Conservation (phyloP, 2,329 filamentous ascomycete species). For the Calonectria pauciramosa region DNA sequence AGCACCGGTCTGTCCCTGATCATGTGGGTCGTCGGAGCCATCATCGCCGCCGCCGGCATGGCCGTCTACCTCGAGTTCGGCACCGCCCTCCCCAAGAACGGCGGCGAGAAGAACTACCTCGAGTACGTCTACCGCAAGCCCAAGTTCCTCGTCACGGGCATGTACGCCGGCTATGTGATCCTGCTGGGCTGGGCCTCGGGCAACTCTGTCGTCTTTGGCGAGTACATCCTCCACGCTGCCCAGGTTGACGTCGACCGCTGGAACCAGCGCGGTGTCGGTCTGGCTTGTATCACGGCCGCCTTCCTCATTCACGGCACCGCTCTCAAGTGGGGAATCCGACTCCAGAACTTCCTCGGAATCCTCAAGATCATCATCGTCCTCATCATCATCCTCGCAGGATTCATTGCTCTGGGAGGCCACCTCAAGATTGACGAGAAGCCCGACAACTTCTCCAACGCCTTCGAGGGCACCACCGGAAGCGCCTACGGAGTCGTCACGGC, state of each 20-base stretch:
- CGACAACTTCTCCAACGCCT: slow-evolving; percentile 74
- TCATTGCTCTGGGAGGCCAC: slow-evolving; percentile 72
- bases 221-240: slow-evolving; percentile 78
- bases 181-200: slow-evolving; percentile 76
- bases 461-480: slow-evolving; percentile 75
- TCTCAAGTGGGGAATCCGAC: slow-evolving; percentile 75
- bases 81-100: slow-evolving; percentile 74
- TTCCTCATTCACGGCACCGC: slow-evolving; percentile 76
- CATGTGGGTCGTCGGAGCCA: slow-evolving; percentile 73
- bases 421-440: slow-evolving; percentile 70
- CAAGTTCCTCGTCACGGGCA: slow-evolving; percentile 70
- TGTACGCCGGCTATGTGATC: slow-evolving; percentile 73
- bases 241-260: slow-evolving; percentile 72
- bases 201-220: slow-evolving; percentile 78
- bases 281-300: slow-evolving; percentile 75
- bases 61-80: slow-evolving; percentile 78
- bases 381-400: slow-evolving; percentile 75
- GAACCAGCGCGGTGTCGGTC: slow-evolving; percentile 76
- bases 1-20: slow-evolving; percentile 74
- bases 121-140: slow-evolving; percentile 74
- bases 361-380: slow-evolving; percentile 77
- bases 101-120: slow-evolving; percentile 77
- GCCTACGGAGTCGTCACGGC: slow-evolving; percentile 78
- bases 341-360: slow-evolving; percentile 75
- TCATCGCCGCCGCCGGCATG: slow-evolving; percentile 73